These are phyloP conservation scores for Starmerella cellae DNA, from an alignment of 805 yeast genomes.

Conservation along the genomic window DNA sequence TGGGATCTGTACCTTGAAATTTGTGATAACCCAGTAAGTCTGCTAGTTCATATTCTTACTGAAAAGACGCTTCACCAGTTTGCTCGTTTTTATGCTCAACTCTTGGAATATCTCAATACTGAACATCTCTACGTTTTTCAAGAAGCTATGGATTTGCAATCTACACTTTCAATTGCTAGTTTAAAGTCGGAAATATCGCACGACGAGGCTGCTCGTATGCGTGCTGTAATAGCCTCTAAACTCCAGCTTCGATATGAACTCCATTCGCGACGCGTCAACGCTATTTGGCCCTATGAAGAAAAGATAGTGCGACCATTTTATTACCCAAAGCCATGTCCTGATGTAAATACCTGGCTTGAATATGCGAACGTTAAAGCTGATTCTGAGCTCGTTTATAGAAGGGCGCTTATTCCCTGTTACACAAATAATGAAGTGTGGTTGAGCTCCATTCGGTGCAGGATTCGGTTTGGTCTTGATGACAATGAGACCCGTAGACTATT, in stretches of 20 bases:
- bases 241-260: conserved; percentile 14
- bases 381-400: conserved; percentile 45
- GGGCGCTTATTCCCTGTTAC: conserved; percentile 48
- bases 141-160: background rate
- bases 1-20: conserved; percentile 72
- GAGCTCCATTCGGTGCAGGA: conserved; percentile 45
- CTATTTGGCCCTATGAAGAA: conserved; percentile 63
- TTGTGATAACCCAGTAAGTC: conserved; percentile 34
- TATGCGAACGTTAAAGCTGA: conserved; percentile 38
- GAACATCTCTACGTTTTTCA: background rate
- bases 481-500: conserved; percentile 17
- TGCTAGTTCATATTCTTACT: conserved; percentile 29
- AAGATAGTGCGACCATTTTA: conserved; percentile 45
- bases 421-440: conserved; percentile 52
- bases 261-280: conserved; percentile 33
- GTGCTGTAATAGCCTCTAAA: conserved; percentile 9
- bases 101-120: conserved; percentile 17
- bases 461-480: conserved; percentile 21
- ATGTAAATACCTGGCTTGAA: conserved; percentile 41
- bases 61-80: conserved; percentile 52
- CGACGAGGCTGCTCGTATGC: conserved; percentile 6
- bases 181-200: background rate
- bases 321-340: conserved; percentile 37
- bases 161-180: background rate
- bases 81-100: conserved; percentile 51